Conservation (phyloP, 2,329 filamentous ascomycete genomes). For the Fusarium nodosum region DNA sequence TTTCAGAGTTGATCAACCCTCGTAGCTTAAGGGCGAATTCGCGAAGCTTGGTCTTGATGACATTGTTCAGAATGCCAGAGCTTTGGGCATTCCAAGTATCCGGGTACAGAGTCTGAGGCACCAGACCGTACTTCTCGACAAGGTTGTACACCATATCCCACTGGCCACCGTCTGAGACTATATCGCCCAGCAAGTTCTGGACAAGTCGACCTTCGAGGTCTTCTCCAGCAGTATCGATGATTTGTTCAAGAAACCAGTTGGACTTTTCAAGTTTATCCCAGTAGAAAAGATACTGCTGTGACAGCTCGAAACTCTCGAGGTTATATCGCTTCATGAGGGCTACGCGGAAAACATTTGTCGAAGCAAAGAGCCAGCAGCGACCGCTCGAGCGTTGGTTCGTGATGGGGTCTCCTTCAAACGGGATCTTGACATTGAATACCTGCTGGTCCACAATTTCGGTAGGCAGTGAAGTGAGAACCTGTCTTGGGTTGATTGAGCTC, state of each 20-base stretch:
- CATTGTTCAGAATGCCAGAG: conserved; percentile 75
- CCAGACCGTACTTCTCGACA: conserved; percentile 88
- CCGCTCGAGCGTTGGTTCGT: conserved; percentile 87
- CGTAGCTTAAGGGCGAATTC: conserved; percentile 83
- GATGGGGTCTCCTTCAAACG: conserved; percentile 83
- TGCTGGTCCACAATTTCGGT: conserved; percentile 78
- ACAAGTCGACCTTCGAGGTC: conserved; percentile 80
- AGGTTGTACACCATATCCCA: conserved; percentile 94
- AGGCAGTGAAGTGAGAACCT: conserved; percentile 74
- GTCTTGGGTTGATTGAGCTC: conserved; percentile 73
- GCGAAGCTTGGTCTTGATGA: conserved; percentile 88
- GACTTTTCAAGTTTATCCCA: conserved; percentile 95
- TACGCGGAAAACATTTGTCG: conserved; percentile 92
- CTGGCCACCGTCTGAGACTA: conserved; percentile 86
- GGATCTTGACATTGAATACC: conserved; percentile 85
- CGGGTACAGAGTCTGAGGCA: conserved; percentile 84
- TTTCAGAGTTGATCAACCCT: conserved; percentile 59
- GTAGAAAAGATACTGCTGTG: conserved; percentile 89
- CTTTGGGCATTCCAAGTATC: conserved; percentile 84
- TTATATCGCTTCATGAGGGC: conserved; percentile 87
- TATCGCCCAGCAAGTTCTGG: conserved; percentile 74
- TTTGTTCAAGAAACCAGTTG: conserved; percentile 89
- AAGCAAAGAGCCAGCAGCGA: conserved; percentile 91
- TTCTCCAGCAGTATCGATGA: conserved; percentile 79
- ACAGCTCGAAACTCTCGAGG: conserved; percentile 85